Evolutionary conservation across 2,329 filamentous ascomycete genomes (phyloP).

Genomic region (Xylaria sp.): DNA sequence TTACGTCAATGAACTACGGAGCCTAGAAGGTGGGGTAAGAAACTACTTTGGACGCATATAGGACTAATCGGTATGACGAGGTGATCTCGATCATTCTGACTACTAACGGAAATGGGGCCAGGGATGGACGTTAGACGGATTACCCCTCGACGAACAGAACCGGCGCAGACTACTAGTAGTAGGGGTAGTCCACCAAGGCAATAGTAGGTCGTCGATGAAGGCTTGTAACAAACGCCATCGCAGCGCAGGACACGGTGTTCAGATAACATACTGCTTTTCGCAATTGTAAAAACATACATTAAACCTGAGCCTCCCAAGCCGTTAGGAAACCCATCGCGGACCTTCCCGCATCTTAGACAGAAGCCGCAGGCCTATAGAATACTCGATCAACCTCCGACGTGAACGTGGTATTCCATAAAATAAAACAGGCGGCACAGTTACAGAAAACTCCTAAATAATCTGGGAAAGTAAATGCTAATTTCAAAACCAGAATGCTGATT

Average conservation of each 20-base stretch:
- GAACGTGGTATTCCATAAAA: slow-evolving; percentile 19
- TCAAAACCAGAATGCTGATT: slow-evolving; percentile 22
- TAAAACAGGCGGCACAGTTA: slow-evolving; percentile 8
- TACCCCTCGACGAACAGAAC: neutral
- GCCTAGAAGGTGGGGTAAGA: no score
- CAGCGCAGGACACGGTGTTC: neutral
- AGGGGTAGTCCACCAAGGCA: neutral
- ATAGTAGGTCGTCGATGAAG: neutral
- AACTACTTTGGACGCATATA: no score
- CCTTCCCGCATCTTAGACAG: neutral
- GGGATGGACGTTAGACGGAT: neutral
- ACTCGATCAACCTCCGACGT: slow-evolving; percentile 17
- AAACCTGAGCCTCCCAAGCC: neutral
- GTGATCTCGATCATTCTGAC: neutral
- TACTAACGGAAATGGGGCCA: neutral
- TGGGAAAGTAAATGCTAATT: slow-evolving; percentile 23
- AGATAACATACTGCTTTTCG: slow-evolving; percentile 11
- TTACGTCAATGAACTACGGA: no score
- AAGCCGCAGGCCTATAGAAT: slow-evolving; percentile 4
- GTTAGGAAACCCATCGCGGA: slow-evolving; percentile 1
- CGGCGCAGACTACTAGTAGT: neutral
- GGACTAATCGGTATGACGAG: no score
- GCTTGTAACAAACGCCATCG: neutral
- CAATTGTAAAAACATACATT: slow-evolving; percentile 15
- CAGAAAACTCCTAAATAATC: slow-evolving; percentile 13